Base-by-base conservation (phyloP, 148 eudicot genomes). In the Mesembryanthemum crystallinum region DNA sequence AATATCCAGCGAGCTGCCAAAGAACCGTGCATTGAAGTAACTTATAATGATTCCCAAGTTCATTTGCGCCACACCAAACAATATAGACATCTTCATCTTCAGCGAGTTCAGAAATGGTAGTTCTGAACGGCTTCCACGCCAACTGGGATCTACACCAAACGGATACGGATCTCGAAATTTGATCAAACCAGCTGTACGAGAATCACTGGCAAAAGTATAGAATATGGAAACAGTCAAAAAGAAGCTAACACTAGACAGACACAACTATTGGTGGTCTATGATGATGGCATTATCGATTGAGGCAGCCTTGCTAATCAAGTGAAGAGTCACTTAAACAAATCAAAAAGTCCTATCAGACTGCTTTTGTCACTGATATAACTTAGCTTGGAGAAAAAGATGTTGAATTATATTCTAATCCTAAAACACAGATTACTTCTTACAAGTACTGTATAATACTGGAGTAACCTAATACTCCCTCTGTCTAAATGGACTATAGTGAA, bases 31-130 rank as follows among this genome's bases (percentile, higher is more conserved):
- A 83, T 96, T 88, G 66, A 92, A 96, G 86, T 96, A 96, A 86
- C 99, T 87, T 74, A 92, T 73, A 27, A 96, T 77, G 73, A 96
- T 96, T 68, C 99, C 99, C 55, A 96, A 76, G 79, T 96, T 96
- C 99, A 96, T 96, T 86, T 96, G 99, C 23, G 78, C 82, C 37
- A 96, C 79, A 69, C 99, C 99, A 64, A 96, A 83, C 82, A 96
- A 82, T 85, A 96, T 96, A 20, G 99, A 96, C 99, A 96, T 92
- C 86, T 96, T 96, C 99, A 96, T 96, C 83, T 96, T 96, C 58
- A 91, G 84, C 64, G 99, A 96, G 84, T 96, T 96, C 78, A 96
- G 80, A 76, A 96, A 92, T 62, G 99, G 99, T 74, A 96, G 96
- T 85, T 96, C 99, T 12, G 98, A 51, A 69, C 99, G 98, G 78